These are phyloP conservation scores for Mortierella sp. DNA, from an alignment of 371 early-diverging fungal genomes.

Conservation along the genomic window DNA sequence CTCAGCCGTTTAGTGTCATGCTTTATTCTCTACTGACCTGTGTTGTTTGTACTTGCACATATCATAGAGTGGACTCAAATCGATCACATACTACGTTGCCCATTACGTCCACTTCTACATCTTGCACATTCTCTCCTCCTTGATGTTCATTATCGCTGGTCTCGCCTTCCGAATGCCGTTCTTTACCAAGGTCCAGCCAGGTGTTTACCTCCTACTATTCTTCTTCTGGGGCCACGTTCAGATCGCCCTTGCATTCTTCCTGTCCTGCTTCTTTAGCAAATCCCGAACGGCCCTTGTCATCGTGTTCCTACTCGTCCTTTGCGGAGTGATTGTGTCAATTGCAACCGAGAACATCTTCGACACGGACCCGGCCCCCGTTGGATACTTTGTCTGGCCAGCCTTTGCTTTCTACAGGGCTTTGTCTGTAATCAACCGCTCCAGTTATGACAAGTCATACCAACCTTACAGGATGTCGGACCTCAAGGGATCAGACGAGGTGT, in stretches of 20 bases:
- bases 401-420: constrained; percentile 78
- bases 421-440: constrained; percentile 58
- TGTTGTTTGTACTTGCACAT: not conserved
- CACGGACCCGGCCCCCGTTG: constrained; percentile 46
- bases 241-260: constrained; percentile 72
- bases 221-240: constrained; percentile 75
- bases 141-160: constrained; percentile 70
- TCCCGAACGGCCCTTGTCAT: constrained; percentile 63
- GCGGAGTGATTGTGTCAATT: constrained; percentile 66
- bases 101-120: constrained; percentile 75
- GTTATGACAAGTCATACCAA: constrained; percentile 38
- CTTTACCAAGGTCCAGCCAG: constrained; percentile 65
- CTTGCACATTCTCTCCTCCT: constrained; percentile 65
- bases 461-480: constrained; percentile 59
- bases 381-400: constrained; percentile 77
- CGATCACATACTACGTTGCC: constrained; percentile 66
- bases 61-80: constrained; percentile 69
- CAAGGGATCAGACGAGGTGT: constrained; percentile 60
- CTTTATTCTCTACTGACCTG: not conserved
- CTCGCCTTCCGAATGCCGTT: constrained; percentile 61
- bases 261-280: constrained; percentile 69
- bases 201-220: constrained; percentile 66
- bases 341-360: constrained; percentile 57
- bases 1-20: not conserved
- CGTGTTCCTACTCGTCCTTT: constrained; percentile 69